Percentiles rank a stretch among this genome's conserved stretches.
Conservation (phyloP, 2,329 filamentous ascomycete species). For the Colletotrichum spaethianum region DNA sequence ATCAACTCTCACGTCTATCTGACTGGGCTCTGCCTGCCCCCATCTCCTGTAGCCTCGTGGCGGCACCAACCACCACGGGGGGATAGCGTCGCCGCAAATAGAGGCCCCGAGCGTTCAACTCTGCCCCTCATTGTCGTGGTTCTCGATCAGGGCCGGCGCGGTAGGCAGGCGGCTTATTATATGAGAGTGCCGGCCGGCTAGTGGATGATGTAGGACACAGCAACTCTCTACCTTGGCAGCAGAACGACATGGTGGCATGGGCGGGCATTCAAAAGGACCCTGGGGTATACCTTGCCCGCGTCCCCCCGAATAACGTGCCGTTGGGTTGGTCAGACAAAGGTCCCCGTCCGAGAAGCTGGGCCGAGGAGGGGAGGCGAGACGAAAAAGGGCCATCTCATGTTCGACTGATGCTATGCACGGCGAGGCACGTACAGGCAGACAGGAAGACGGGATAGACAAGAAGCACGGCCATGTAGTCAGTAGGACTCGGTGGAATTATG, state of each 20-base stretch:
- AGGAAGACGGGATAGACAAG: too few species aligned
- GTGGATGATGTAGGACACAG: too few species aligned
- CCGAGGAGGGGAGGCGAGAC: not conserved
- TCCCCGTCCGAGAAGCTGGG: not conserved
- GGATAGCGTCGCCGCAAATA: not conserved
- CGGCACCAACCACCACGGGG: constrained; percentile 19
- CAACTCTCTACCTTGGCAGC: not conserved
- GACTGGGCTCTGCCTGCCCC: not conserved
- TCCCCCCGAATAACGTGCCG: not conserved
- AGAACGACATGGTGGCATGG: constrained; percentile 10
- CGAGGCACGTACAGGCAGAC: too few species aligned
- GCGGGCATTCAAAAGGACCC: not conserved
- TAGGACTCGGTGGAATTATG: not conserved
- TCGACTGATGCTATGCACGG: not conserved
- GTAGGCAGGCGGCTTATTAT: constrained; percentile 19
- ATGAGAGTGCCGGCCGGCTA: constrained; percentile 8
- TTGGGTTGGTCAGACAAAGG: not conserved
- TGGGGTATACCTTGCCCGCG: not conserved
- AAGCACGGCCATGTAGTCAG: too few species aligned
- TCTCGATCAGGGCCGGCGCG: not conserved
- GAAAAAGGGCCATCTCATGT: not conserved
- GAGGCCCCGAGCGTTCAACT: not conserved
- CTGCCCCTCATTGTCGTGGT: constrained; percentile 1
- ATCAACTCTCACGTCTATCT: not conserved
- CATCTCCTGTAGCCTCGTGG: constrained; percentile 4